phyloP scores from a whole-genome alignment of 495 filamentous ascomycete genomes.

The Xylaria sp. region DNA sequence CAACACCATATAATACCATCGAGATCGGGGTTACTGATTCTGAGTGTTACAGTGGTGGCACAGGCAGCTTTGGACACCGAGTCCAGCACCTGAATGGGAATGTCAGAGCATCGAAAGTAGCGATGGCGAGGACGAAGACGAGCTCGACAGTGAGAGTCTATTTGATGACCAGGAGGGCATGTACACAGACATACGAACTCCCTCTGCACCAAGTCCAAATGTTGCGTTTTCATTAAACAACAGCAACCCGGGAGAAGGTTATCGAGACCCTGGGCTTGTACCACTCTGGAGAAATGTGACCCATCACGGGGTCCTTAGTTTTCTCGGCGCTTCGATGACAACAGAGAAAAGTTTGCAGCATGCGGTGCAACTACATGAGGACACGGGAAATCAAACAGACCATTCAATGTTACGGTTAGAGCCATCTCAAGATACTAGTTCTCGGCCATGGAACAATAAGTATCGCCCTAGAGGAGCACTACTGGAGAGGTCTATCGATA shows the following conservation, averaged over 20 bases:
- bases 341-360: background rate
- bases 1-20: too few species aligned
- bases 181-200: background rate
- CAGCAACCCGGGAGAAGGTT: background rate
- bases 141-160: background rate
- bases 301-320: background rate
- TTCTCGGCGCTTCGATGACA: constrained; percentile 1
- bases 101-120: background rate
- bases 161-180: background rate
- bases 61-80: background rate
- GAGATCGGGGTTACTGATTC: background rate
- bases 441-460: background rate
- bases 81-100: background rate
- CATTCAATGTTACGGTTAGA: background rate
- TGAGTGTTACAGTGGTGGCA: background rate
- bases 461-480: background rate
- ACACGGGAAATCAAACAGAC: background rate
- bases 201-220: background rate
- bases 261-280: background rate
- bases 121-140: background rate
- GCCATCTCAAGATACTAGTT: background rate
- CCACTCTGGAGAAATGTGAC: background rate
- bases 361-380: background rate
- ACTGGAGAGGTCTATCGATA: background rate
- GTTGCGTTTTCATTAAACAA: background rate